phyloP scores from a whole-genome alignment of 441 rosid genomes.

The Gossypium laxum region DNA sequence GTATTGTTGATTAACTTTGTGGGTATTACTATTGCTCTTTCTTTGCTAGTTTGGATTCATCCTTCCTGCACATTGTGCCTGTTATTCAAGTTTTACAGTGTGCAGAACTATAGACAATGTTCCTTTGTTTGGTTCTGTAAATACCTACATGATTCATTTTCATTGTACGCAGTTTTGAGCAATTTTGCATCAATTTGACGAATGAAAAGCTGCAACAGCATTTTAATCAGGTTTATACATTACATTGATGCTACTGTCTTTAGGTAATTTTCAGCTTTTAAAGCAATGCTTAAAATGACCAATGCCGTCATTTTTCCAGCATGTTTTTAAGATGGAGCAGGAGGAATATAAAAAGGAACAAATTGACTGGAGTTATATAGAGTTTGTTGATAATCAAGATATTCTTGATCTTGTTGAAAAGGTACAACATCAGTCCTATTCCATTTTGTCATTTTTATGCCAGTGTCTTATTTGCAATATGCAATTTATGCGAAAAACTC shows the following conservation, averaged over 20 bases:
- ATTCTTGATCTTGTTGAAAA: conserved; percentile 65
- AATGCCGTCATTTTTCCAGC: conserved; percentile 31
- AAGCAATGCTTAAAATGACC: conserved; percentile 7
- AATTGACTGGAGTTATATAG: conserved; percentile 77
- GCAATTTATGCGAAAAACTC: neutral
- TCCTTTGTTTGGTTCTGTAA: neutral
- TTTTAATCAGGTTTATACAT: conserved; percentile 57
- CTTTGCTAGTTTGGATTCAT: conserved; percentile 3
- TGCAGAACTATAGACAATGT: neutral
- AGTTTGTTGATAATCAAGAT: conserved; percentile 64
- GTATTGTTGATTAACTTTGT: neutral
- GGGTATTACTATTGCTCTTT: conserved; percentile 6
- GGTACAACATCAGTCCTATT: conserved; percentile 21
- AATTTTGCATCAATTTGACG: conserved; percentile 72
- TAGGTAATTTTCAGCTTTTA: conserved; percentile 7
- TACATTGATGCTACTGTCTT: conserved; percentile 15
- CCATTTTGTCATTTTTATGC: conserved; percentile 2
- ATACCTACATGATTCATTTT: conserved; percentile 2
- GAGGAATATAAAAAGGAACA: conserved; percentile 68
- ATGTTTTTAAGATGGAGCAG: conserved; percentile 79
- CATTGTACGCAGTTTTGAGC: conserved; percentile 57
- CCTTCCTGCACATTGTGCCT: neutral
- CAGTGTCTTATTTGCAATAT: neutral
- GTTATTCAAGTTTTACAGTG: neutral
- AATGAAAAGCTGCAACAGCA: conserved; percentile 79